Percentiles rank a stretch among this genome's conserved stretches.
phyloP scores from a whole-genome alignment of 2,329 filamentous ascomycete species.

The Exophiala sp. region DNA sequence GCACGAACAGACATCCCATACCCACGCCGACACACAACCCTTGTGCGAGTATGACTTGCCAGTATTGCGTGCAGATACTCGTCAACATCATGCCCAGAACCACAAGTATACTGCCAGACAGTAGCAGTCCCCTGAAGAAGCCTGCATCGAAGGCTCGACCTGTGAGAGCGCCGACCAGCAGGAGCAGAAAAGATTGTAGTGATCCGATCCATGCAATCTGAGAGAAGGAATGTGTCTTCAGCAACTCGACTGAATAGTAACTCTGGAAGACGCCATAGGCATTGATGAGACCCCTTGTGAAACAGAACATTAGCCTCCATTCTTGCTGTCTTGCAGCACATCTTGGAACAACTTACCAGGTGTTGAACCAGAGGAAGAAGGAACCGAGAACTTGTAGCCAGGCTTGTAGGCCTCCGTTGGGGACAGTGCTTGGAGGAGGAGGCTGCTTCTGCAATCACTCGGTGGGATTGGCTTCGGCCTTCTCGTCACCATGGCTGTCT shows the following conservation, averaged over 20 bases:
- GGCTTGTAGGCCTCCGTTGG: too few species aligned
- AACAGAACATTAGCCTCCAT: too few species aligned
- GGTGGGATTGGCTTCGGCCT: too few species aligned
- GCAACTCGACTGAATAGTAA: conserved; percentile 28
- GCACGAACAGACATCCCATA: conserved; percentile 52
- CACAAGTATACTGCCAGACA: conserved; percentile 43
- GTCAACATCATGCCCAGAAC: conserved; percentile 51
- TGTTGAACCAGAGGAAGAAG: too few species aligned
- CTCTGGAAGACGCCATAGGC: too few species aligned
- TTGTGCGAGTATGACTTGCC: conserved; percentile 50
- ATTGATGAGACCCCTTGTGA: too few species aligned
- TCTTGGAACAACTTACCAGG: too few species aligned
- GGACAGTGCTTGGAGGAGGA: too few species aligned
- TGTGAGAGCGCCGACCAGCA: conserved; percentile 50
- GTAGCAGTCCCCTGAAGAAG: conserved; percentile 45
- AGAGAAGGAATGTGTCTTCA: conserved; percentile 41
- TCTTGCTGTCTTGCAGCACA: too few species aligned
- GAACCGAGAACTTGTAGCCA: too few species aligned
- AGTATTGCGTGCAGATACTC: conserved; percentile 46
- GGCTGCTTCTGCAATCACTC: too few species aligned
- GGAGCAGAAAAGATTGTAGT: conserved; percentile 50
- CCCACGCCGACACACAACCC: conserved; percentile 57
- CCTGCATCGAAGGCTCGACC: conserved; percentile 52
- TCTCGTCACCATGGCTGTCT: too few species aligned
- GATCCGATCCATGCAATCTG: conserved; percentile 53